Evolutionary conservation across 805 yeast genomes (phyloP), one percentile per base, ranked within the genome.

Genomic region (Saccharomycopsis sp.): DNA sequence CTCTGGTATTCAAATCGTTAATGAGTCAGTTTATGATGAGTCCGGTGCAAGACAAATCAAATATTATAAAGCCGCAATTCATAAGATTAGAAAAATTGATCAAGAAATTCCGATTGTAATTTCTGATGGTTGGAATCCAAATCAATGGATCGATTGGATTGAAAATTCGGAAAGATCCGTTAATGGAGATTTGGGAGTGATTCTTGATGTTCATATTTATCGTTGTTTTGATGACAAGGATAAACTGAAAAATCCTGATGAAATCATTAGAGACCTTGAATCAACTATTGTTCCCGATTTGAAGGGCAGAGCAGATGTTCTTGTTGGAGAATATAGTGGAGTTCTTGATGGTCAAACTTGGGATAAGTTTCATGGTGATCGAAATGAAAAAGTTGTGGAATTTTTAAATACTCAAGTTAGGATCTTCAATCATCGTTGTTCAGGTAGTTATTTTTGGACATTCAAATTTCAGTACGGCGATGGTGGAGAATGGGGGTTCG

Each of bases 401-500:
- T 88, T 64, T 54, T 95, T 95, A 9, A 63, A 63, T 15, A 57
- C 56, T n/a, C 78, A 85, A 56, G 48, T 59, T 4, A 52, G 59
- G 2, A 47, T 71, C 4, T 72, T 82, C 52, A 53, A 56, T 4
- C 51, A 69, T 29, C 60, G 79, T 27, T 79, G 89, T 1, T 70
- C 75, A 42, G 97, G 97, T 0, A 68, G 73, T 44, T 88, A 70
- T 58, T 89, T 92, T 60, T 89, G 97, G 97, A 83, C 95, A 2
- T 82, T 63, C 57, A 85, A 86, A 60, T 88, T 88, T 54, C 74
- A 80, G 55, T 67, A 76, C 42, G 96, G 96, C 2, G 80, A 79
- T 53, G 96, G 96, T 32, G 97, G 97, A 13, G 96, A 86, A 61
- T 89, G 97, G 97, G 96, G 92, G 37, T 79, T 85, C 60, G 67